A percentile compares a stretch with the other conserved stretches of the same genome.
phyloP scores from a whole-genome alignment of 2,329 filamentous ascomycete species.

The Balansia obtecta region DNA sequence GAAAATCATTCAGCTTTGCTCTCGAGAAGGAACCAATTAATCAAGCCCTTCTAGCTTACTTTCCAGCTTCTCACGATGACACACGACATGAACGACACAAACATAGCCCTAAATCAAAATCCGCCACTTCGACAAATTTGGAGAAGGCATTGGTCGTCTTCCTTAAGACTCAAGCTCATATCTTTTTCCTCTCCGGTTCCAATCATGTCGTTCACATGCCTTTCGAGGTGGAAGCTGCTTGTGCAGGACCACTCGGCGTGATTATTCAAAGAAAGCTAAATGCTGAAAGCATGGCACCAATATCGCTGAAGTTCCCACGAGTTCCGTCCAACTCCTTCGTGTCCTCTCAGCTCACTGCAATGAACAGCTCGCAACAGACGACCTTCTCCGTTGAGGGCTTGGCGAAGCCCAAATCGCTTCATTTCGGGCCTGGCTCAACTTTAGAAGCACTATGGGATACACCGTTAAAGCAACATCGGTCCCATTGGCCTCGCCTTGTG shows the following conservation, averaged over 20 bases:
- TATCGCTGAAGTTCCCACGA: constrained; percentile 42
- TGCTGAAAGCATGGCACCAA: constrained; percentile 33
- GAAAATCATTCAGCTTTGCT: constrained; percentile 76
- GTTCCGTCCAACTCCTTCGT: constrained; percentile 78
- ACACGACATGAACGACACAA: constrained; percentile 4
- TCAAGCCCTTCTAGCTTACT: constrained; percentile 79
- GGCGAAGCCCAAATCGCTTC: constrained; percentile 41
- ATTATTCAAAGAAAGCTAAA: constrained; percentile 71
- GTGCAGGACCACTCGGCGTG: constrained; percentile 70
- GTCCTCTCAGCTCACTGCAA: constrained; percentile 49
- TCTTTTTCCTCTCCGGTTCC: constrained; percentile 81
- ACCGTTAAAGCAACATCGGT: constrained; percentile 37
- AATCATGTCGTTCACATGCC: constrained; percentile 86
- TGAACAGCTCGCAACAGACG: constrained; percentile 37
- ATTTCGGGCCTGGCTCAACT: constrained; percentile 38
- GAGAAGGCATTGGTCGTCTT: constrained; percentile 76
- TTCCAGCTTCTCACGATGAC: constrained; percentile 44
- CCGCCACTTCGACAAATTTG: constrained; percentile 17
- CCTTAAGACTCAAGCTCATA: constrained; percentile 81
- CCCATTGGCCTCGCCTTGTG: constrained; percentile 63
- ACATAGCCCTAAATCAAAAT: constrained; percentile 5
- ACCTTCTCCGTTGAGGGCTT: constrained; percentile 45
- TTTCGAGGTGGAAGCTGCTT: constrained; percentile 83
- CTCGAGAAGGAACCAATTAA: constrained; percentile 74
- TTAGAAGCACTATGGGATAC: constrained; percentile 47